Percentiles rank a stretch among this genome's conserved stretches.
phyloP scores from a whole-genome alignment of 108 stramenopile genomes.

The Pseudonitzschia delicatissima region DNA sequence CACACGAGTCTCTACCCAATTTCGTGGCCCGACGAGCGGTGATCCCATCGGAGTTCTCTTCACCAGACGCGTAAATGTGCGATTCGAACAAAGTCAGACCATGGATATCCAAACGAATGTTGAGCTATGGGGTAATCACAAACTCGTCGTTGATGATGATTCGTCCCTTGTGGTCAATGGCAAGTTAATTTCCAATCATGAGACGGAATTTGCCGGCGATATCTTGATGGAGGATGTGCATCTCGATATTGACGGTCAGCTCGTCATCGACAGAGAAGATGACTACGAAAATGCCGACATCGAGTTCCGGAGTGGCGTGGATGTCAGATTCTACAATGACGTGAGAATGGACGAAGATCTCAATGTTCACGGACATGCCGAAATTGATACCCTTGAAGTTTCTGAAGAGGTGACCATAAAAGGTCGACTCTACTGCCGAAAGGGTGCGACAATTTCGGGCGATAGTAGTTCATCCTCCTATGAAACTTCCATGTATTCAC shows the following conservation, averaged over 20 bases:
- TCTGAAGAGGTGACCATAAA: background rate
- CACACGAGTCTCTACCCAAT: background rate
- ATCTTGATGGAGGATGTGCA: background rate
- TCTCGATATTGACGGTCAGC: background rate
- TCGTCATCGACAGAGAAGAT: background rate
- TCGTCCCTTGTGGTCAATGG: background rate
- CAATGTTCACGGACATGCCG: background rate
- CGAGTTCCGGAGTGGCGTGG: background rate
- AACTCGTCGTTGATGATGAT: background rate
- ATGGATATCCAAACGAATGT: background rate
- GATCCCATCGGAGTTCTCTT: background rate
- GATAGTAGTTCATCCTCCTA: background rate
- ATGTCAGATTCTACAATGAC: background rate
- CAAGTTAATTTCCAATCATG: background rate
- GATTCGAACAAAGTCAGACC: background rate
- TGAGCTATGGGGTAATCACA: background rate
- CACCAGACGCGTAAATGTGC: background rate
- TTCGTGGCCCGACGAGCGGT: background rate
- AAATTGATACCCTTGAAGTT: background rate
- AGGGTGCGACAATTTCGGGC: background rate
- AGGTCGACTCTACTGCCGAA: background rate
- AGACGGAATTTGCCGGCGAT: background rate
- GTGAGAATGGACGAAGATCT: background rate
- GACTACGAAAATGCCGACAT: background rate
- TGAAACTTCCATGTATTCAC: background rate